phyloP scores from a whole-genome alignment of 164 flowering plant species.

The Umbilicus rupestris region DNA sequence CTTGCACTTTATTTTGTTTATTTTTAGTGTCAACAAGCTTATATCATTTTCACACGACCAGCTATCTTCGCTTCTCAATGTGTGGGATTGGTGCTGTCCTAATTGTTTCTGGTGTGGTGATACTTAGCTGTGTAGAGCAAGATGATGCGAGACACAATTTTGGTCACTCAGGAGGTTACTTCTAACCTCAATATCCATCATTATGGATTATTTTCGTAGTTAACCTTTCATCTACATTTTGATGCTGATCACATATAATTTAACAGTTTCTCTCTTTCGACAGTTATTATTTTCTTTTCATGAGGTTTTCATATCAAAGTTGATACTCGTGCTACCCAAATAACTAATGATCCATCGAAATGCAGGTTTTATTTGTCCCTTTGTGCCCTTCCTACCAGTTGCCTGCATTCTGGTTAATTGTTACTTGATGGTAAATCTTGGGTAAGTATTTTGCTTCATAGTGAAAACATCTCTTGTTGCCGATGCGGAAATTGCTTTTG shows the following conservation, averaged over 20 bases:
- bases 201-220: background rate
- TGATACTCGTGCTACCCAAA: background rate
- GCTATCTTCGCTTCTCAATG: slow-evolving; percentile 36
- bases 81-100: slow-evolving; percentile 66
- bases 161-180: slow-evolving; percentile 83
- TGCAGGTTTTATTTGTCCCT: slow-evolving; percentile 93
- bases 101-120: slow-evolving; percentile 49
- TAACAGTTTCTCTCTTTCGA: background rate
- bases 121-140: slow-evolving; percentile 74
- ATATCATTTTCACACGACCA: slow-evolving; percentile 14
- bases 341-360: slow-evolving; percentile 3
- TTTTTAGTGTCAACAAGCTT: background rate
- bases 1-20: background rate
- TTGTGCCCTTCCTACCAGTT: slow-evolving; percentile 80
- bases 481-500: background rate
- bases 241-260: background rate
- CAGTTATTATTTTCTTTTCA: background rate
- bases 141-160: slow-evolving; percentile 89
- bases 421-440: slow-evolving; percentile 83
- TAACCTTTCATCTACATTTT: background rate
- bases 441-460: slow-evolving; percentile 51
- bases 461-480: too few species aligned
- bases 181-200: background rate
- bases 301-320: background rate
- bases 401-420: slow-evolving; percentile 73